Conservation (phyloP, 2,329 filamentous ascomycete genomes). For the Thelonectria olida region DNA sequence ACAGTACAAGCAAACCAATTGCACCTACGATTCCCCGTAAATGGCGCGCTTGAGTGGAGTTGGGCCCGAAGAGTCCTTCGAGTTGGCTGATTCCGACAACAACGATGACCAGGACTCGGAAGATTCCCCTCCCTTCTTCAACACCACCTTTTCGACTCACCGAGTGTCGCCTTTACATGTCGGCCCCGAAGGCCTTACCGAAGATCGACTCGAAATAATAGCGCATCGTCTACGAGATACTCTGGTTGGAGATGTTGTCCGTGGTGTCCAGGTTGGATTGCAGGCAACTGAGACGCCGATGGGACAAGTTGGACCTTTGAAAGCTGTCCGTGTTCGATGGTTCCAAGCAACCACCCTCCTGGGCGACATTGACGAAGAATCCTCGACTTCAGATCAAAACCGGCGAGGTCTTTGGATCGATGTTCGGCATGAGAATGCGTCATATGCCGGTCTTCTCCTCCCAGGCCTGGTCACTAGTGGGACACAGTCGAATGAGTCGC, state of each 20-base stretch:
- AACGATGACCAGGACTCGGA: conserved; percentile 40
- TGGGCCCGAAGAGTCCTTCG: conserved; percentile 22
- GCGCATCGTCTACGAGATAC: conserved; percentile 61
- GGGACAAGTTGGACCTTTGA: conserved; percentile 54
- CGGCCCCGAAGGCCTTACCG: conserved; percentile 51
- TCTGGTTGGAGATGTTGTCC: conserved; percentile 67
- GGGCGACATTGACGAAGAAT: conserved; percentile 38
- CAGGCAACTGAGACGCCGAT: conserved; percentile 52
- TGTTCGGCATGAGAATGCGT: conserved; percentile 62
- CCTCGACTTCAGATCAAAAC: conserved; percentile 34
- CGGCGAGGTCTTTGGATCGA: conserved; percentile 54
- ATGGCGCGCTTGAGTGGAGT: conserved; percentile 39
- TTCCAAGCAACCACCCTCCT: conserved; percentile 47
- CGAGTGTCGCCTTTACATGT: conserved; percentile 64
- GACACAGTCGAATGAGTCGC: conserved; percentile 29
- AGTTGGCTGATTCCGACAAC: conserved; percentile 11
- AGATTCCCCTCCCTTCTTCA: conserved; percentile 58
- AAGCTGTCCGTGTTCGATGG: conserved; percentile 59
- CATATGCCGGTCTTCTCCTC: conserved; percentile 61
- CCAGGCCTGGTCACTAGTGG: conserved; percentile 44
- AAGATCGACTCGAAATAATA: conserved; percentile 52
- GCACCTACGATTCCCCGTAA: background rate
- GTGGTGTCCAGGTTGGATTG: conserved; percentile 64
- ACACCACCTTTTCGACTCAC: conserved; percentile 67
- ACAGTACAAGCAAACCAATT: background rate